Evolutionary conservation across 441 rosid species (phyloP), one percentile per base, ranked within the genome.

Genomic region (Dalechampia spathulata): DNA sequence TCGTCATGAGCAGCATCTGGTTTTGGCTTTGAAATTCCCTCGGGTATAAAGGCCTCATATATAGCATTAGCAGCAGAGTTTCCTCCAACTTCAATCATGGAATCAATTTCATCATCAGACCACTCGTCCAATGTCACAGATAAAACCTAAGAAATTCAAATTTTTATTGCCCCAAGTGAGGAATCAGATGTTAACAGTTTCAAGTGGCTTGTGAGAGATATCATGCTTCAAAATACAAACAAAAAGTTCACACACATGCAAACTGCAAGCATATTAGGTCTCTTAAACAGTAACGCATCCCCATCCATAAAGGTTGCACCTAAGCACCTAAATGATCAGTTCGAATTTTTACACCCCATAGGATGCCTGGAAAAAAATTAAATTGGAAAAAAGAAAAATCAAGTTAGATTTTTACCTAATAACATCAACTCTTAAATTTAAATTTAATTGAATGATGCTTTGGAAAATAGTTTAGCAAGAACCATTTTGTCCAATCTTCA

Each of bases 111-210:
- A 45, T 83, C 97, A 55, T 83, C 86, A 46, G 91, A 74, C 97
- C 99, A 90, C 6, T 93, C 99, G 79, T 90, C 99, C 70, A 93
- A 65, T 48, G 96, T 80, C 70, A 93, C 93, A 15, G 99, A 93
- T 58, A 93, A 77, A 69, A 93, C 95, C 97, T 93, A 70, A 11
- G 30, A 15, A 32, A 10, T 42, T 6, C 32, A 58, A 57, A 57
- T 30, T 61, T 23, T 19, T 30, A 38, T 30, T 46, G 42, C 34
- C 15, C 36, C 41, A 21, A 56, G 28, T 45, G 41, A 38, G 49
- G 43, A 37, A 52, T 44, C 28, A 55, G n/a, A 43, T n/a, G 7
- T 47, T 39, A 30, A 58, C 23, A 38, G 41, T 21, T 13, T 6
- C 25, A 52, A 22, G 7, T 10, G 15, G 45, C 17, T 26, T 15